Evolutionary conservation across 805 yeast genomes (phyloP), one percentile per base, ranked within the genome.

Genomic region (Lachancea meyersii): DNA sequence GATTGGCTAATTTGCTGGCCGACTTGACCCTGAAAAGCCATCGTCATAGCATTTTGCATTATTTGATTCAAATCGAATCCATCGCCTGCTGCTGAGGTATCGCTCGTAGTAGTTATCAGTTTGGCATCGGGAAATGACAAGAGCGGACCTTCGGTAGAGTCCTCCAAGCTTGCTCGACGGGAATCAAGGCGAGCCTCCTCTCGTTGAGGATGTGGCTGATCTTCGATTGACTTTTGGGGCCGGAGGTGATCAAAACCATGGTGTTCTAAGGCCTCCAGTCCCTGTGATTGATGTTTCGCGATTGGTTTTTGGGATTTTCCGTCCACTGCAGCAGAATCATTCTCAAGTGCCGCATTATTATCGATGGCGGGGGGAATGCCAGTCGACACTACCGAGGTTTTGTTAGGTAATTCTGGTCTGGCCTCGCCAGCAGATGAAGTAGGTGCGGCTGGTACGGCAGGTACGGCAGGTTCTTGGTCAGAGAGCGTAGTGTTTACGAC

Each of bases 21-120:
- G 16, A 34, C 24, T 31, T 52, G 82, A 46, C 80, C 77, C 47
- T 77, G 82, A 70, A 79, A 77, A 0, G 89, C 93, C 81, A 84
- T 71, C 36, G 76, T 76, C 65, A 83, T 72, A 1, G 91, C 93
- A 63, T 81, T 81, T 49, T 80, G 86, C 71, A 83, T 73, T 49
- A 83, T 83, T 50, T 77, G 82, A 52, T 77, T 80, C 77, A 83
- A 71, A 52, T 81, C 86, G 45, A 81, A 65, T 21, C 75, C 77
- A 24, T 68, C 75, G 28, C 67, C 73, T 28, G 59, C 37, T 45
- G 14, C 31, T 7, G 31, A 20, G 11, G 38, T 5, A 7, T n/a
- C 40, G 10, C 4, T 5, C 9, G 26, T 10, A 18, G 30, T 28
- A 11, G 37, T 4, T 8, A 13, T 7, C 37, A 7, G 32, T 28